Conservation (phyloP, 495 filamentous ascomycete species). For the Penicillium fimorum region DNA sequence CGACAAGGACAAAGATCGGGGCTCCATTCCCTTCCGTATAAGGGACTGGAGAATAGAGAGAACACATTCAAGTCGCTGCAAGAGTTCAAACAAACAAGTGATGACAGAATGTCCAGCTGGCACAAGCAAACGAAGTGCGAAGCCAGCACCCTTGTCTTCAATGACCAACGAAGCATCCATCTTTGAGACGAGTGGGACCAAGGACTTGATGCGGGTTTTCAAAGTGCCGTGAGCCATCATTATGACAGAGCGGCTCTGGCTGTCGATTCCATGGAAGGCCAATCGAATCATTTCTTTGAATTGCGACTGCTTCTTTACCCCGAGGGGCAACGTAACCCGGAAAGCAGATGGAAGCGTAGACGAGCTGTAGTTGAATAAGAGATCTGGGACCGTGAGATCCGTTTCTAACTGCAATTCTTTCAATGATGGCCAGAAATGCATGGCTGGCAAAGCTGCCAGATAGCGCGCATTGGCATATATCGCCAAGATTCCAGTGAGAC, state of each 20-base stretch:
- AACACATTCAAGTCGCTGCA: conserved; percentile 44
- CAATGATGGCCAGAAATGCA: conserved; percentile 36
- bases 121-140: conserved; percentile 43
- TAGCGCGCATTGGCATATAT: conserved; percentile 44
- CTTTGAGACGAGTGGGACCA: conserved; percentile 29
- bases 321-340: conserved; percentile 30
- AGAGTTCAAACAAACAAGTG: conserved; percentile 34
- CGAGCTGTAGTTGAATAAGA: conserved; percentile 36
- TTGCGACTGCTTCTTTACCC: conserved; percentile 29
- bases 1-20: conserved; percentile 36
- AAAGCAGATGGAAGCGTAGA: conserved; percentile 33
- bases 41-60: conserved; percentile 42
- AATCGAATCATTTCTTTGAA: conserved; percentile 40
- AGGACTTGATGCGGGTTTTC: conserved; percentile 23
- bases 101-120: conserved; percentile 39
- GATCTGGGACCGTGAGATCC: conserved; percentile 35
- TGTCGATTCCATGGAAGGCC: conserved; percentile 44
- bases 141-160: conserved; percentile 34
- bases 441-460: conserved; percentile 33
- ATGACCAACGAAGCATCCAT: conserved; percentile 35
- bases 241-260: conserved; percentile 30
- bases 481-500: conserved; percentile 40
- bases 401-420: conserved; percentile 34
- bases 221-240: conserved; percentile 43
- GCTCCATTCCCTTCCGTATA: conserved; percentile 34